Evolutionary conservation across 2,329 filamentous ascomycete species (phyloP), one percentile per base, ranked within the genome.

Genomic region (Xylariaceae sp.): DNA sequence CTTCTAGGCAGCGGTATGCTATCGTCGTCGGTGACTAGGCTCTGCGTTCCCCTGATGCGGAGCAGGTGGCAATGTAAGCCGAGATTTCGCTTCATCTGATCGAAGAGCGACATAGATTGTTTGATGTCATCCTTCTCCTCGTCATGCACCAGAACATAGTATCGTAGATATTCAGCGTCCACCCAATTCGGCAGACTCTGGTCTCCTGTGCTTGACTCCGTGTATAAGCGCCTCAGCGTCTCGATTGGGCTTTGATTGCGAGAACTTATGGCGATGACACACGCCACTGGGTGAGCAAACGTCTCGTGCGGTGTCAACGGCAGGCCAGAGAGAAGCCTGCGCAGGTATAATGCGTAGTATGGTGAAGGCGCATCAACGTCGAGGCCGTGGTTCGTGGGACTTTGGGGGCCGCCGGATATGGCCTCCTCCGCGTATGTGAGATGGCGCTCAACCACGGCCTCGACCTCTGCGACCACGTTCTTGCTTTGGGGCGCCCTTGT

Each of bases 71-170:
- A 98, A 59, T 98, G 89, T 30, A 96, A 67, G 2, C 92, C 92
- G 44, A 98, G 86, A 60, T 95, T 87, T n/a, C 92, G 79, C 61
- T 96, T 98, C 93, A 98, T 98, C 58, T 95, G 87, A 49, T 98
- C 92, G 58, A 94, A 98, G 18, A 96, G 68, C 13, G 79, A 76
- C 58, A 90, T 90, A 10, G 89, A 94, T 59, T 88, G 83, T 23
- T 77, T 77, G 40, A 96, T 94, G 55, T 98, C 89, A 52, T 94
- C 90, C 40, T 78, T 79, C 54, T 98, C 92, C 61, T 98, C 93
- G 49, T 98, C 92, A 51, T 98, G 92, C 13, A 98, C 82, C 26
- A 98, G 68, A 12, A 98, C 85, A 59, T 98, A 98, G 59, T 98
- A 98, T 43, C 92, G 77, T 43, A 98, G 66, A 57, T 92, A 98